These are phyloP conservation scores for Peribolospora baueri DNA, from an alignment of 768 basidiomycete species.

Conservation along the genomic window DNA sequence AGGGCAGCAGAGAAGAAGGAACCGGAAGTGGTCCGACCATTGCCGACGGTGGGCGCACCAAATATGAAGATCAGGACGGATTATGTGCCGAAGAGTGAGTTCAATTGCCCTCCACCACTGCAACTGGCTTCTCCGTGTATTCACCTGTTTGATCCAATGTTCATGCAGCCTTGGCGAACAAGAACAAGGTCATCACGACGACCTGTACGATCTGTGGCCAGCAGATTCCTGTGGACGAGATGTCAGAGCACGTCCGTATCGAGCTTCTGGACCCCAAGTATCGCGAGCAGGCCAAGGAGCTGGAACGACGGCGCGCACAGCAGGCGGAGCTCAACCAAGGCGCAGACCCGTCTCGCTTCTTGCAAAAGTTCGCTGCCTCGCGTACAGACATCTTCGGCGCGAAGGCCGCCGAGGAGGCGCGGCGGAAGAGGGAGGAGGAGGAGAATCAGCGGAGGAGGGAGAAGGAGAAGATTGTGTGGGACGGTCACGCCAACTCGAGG, in stretches of 20 bases:
- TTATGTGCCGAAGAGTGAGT: background rate
- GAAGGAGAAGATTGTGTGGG: constrained; percentile 91
- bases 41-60: background rate
- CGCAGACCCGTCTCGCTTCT: constrained; percentile 78
- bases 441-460: constrained; percentile 59
- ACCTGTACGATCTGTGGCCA: constrained; percentile 77
- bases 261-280: constrained; percentile 91
- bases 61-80: constrained; percentile 3
- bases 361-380: constrained; percentile 77
- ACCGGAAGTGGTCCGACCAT: constrained; percentile 34
- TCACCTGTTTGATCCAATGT: background rate
- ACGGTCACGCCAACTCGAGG: constrained; percentile 89
- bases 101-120: too few species aligned
- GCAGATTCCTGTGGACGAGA: constrained; percentile 79
- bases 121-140: background rate
- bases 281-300: constrained; percentile 81
- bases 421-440: constrained; percentile 49
- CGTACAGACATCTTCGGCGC: constrained; percentile 94
- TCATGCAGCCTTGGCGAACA: constrained; percentile 22
- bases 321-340: constrained; percentile 16
- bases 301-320: constrained; percentile 32
- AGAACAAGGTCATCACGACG: constrained; percentile 39
- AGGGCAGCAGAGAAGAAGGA: constrained; percentile 54
- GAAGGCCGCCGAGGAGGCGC: constrained; percentile 70
- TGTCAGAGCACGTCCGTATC: constrained; percentile 95